Evolutionary conservation across 2,329 filamentous ascomycete genomes (phyloP).

Genomic region (Triangularia verruculosa): DNA sequence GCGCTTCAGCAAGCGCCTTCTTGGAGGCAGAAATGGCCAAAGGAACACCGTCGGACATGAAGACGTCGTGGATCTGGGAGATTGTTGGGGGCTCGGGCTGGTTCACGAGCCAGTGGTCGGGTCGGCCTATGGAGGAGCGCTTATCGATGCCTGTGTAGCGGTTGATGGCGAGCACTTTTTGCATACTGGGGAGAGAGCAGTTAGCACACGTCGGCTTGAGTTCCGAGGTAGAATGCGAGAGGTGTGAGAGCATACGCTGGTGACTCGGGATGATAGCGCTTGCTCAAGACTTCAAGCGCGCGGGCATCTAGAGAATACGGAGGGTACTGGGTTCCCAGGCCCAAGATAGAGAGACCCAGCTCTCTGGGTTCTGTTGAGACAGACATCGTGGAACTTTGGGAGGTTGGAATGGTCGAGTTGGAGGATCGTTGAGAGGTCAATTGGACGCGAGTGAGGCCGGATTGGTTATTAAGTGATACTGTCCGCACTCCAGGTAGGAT

Average conservation of each 20-base stretch:
- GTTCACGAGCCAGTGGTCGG: slow-evolving; percentile 61
- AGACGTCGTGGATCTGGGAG: slow-evolving; percentile 51
- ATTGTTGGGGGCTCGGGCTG: slow-evolving; percentile 52
- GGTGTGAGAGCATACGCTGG: slow-evolving; percentile 47
- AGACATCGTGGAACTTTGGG: slow-evolving; percentile 38
- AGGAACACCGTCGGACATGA: slow-evolving; percentile 56
- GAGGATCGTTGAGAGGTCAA: slow-evolving; percentile 9
- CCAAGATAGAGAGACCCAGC: slow-evolving; percentile 59
- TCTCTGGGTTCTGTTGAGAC: slow-evolving; percentile 43
- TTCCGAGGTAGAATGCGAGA: neutral
- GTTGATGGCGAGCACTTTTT: slow-evolving; percentile 62
- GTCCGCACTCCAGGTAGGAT: neutral
- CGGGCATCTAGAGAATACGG: slow-evolving; percentile 50
- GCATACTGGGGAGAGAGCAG: slow-evolving; percentile 46
- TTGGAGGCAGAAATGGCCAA: slow-evolving; percentile 53
- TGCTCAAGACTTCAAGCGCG: slow-evolving; percentile 50
- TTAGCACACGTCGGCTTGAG: neutral
- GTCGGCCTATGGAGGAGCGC: slow-evolving; percentile 59
- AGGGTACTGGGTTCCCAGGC: slow-evolving; percentile 59
- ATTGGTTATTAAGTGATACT: neutral
- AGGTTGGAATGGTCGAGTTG: neutral
- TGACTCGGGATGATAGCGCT: slow-evolving; percentile 58
- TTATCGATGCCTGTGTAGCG: slow-evolving; percentile 62
- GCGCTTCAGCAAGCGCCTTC: slow-evolving; percentile 55
- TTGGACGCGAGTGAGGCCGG: slow-evolving; percentile 8